Percentiles rank a stretch among this genome's conserved stretches.
phyloP scores from a whole-genome alignment of 1,139 yeast genomes.

The Torulaspora pretoriensis region DNA sequence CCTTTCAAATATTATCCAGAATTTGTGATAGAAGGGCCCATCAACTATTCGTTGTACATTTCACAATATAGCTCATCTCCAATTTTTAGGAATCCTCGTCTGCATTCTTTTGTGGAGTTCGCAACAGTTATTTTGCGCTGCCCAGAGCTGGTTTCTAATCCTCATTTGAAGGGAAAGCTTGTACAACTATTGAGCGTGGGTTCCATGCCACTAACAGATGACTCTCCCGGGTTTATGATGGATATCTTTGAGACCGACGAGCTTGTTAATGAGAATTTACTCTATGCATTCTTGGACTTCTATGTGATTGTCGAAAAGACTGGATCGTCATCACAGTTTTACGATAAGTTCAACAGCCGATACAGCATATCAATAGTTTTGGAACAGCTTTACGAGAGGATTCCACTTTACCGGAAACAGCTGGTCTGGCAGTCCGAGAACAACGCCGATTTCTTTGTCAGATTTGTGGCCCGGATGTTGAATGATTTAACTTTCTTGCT shows the following conservation, averaged over 20 bases:
- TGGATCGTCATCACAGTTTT: conserved; percentile 91
- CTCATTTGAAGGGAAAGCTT: conserved; percentile 82
- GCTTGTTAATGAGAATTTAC: conserved; percentile 58
- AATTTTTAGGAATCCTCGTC: conserved; percentile 49
- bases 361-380: conserved; percentile 80
- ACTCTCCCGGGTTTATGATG: conserved; percentile 71
- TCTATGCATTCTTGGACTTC: conserved; percentile 80
- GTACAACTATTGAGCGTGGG: conserved; percentile 81
- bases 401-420: conserved; percentile 61
- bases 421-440: conserved; percentile 61
- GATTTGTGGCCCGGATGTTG: conserved; percentile 90
- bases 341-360: conserved; percentile 90
- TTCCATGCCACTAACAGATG: conserved; percentile 52
- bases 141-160: conserved; percentile 83
- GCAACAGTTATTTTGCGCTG: conserved; percentile 72
- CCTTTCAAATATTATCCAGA: conserved; percentile 89
- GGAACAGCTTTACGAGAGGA: conserved; percentile 72
- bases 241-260: conserved; percentile 60
- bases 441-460: conserved; percentile 76
- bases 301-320: conserved; percentile 95
- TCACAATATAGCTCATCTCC: conserved; percentile 60
- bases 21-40: conserved; percentile 76
- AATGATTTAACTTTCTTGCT: conserved; percentile 89
- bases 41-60: conserved; percentile 65
- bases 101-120: conserved; percentile 64